Base-by-base conservation (phyloP, 441 rosid species). In the Pelargonium myrrhifolium region DNA sequence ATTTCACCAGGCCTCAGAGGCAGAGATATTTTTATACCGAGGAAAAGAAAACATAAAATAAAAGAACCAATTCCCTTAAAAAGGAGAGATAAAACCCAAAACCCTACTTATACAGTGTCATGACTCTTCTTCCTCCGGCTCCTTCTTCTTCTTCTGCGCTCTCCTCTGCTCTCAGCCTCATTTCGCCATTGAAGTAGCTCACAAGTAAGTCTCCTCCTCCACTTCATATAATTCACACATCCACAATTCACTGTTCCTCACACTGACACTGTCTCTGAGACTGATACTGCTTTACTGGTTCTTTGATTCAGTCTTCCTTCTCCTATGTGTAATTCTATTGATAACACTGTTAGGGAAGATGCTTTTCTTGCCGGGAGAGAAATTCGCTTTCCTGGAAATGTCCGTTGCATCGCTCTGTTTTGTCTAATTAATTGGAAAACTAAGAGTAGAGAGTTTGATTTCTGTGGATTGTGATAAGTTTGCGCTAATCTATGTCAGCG, bases 1-100 rank as follows among this genome's bases (percentile, higher is more conserved):
- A 55, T n/a, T n/a, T n/a, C n/a, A n/a, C n/a, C n/a, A n/a, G n/a
- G n/a, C n/a, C n/a, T n/a, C n/a, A n/a, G n/a, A 51, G 22, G 26
- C 60, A 55, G 12, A 55, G 60, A 55, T 55, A 17, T 55, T 55
- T 55, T 17, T 55, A 18, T 55, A 18, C 31, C 31, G 11, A 18
- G 60, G 20, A 17, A 28, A 28, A 28, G 3, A 28, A 28, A 28
- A 28, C 3, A 28, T 24, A 24, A 24, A 24, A 42, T 42, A 6
- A 10, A 43, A 43, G 4, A 14, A 43, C 49, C 49, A 43, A 28
- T 28, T 14, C 40, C 11, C 26, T 67, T 62, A 66, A 14, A 43
- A 40, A 20, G 53, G 55, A 79, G 74, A 67, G 84, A 90, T 86
- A 88, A 85, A 89, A 73, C 92, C 93, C 96, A 89, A 91, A 88